A percentile compares a stretch with the other conserved stretches of the same genome.
Evolutionary conservation across 169 alveolate species (phyloP).

Genomic region (Cryptosporidium baileyi): DNA sequence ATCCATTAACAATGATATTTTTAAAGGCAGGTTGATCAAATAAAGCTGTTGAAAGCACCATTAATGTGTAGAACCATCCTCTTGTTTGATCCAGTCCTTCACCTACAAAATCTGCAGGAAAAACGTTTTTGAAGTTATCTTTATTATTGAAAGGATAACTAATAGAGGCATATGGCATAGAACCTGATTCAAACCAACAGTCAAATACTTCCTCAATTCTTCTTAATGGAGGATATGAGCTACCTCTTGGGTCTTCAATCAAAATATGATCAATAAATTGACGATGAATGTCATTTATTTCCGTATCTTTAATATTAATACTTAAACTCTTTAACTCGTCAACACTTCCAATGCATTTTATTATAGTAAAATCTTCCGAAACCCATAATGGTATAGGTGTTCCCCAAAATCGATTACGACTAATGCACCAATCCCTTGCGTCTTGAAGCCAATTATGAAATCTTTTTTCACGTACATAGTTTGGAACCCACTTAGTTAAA

Average conservation of each 20-base stretch:
- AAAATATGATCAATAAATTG: slow-evolving; percentile 95
- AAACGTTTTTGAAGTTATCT: slow-evolving; percentile 86
- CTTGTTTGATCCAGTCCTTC: slow-evolving; percentile 99
- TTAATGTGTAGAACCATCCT: slow-evolving; percentile 94
- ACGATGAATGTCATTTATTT: slow-evolving; percentile 95
- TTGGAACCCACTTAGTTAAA: slow-evolving; percentile 95
- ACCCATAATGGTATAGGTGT: slow-evolving; percentile 98
- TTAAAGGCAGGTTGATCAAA: slow-evolving; percentile 91
- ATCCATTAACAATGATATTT: slow-evolving; percentile 94
- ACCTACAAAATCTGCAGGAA: slow-evolving; percentile 99
- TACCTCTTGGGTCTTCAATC: slow-evolving; percentile 96
- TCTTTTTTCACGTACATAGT: slow-evolving; percentile 93
- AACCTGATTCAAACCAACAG: slow-evolving; percentile 99
- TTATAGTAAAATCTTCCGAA: slow-evolving; percentile 91
- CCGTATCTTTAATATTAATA: slow-evolving; percentile 49
- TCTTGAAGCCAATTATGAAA: slow-evolving; percentile 99
- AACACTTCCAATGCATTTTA: slow-evolving; percentile 93
- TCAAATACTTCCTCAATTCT: slow-evolving; percentile 93
- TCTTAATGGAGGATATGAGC: slow-evolving; percentile 86
- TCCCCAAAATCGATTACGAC: slow-evolving; percentile 99
- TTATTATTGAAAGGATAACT: slow-evolving; percentile 96
- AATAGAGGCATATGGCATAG: slow-evolving; percentile 97
- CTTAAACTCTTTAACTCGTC: slow-evolving; percentile 82
- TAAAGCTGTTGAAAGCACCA: slow-evolving; percentile 91
- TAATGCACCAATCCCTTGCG: slow-evolving; percentile 99